Base-by-base conservation (phyloP, 2,329 filamentous ascomycete genomes). In the Aureobasidium sp. region DNA sequence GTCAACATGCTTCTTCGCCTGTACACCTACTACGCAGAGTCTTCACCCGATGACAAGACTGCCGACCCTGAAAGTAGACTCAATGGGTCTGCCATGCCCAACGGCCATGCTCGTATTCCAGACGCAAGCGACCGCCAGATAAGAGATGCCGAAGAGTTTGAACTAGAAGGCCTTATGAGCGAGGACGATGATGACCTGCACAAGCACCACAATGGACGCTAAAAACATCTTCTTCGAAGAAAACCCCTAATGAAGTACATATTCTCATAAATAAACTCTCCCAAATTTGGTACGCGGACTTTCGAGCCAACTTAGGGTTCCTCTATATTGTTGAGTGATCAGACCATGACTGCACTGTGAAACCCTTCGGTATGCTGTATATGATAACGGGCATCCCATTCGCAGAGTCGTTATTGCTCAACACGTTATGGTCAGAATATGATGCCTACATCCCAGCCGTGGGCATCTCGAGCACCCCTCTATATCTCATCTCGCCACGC, bases 71-170 rank as follows among this genome's bases (percentile, higher is more conserved):
- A 74, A 64, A 34, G 66, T 47, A 66, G 67, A 27, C 20, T 59
- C 14, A 73, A 73, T 55, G 69, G 70, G 31, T 47, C 62, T 37
- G 53, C 66, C 64, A 31, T 55, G 29, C 62, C 59, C 14, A 82
- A 81, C 65, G 79, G 79, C 17, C 79, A 82, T 65, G 72, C 74
- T 72, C 67, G 75, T 66, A 47, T 71, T 71, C 79, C 73, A 11
- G 69, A 65, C 47, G 67, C 66, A 2, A 58, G 65, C n/a, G 83
- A 84, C 27, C 78, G 80, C 12, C 84, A 84, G 64, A 79, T 93
- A 41, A 81, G 84, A 34, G 92, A 96, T 71, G 92, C 90, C 0
- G 88, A 97, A 71, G 91, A 96, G 68, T 99, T 96, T 72, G 94
- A 97, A 76, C 81, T 99, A 1, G 91, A 94, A 64, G 93, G 90